Percentiles rank a stretch among this genome's conserved stretches.
phyloP scores from a whole-genome alignment of 345 rosid genomes.

The Hibiscus trionum region DNA sequence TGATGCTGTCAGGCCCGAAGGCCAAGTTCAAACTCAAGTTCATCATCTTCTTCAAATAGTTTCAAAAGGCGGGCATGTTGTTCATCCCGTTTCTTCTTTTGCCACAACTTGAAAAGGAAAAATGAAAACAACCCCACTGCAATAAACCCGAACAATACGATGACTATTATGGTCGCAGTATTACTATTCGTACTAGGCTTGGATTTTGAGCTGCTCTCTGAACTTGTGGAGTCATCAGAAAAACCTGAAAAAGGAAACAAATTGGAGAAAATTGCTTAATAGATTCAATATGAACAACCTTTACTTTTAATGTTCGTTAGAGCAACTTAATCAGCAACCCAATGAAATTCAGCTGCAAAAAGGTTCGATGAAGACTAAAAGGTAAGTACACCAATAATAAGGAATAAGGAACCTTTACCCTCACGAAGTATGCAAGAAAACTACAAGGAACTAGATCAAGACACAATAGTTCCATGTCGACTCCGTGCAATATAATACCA shows the following conservation, averaged over 20 bases:
- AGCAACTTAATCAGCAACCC: neutral
- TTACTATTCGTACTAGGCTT: slow-evolving; percentile 29
- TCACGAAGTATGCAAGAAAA: neutral
- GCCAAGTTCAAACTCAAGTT: slow-evolving; percentile 96
- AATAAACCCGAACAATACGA: slow-evolving; percentile 44
- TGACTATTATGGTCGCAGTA: slow-evolving; percentile 41
- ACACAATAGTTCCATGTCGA: neutral
- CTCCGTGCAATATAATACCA: neutral
- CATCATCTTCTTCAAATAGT: slow-evolving; percentile 96
- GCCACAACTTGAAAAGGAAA: slow-evolving; percentile 82
- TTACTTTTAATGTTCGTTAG: neutral
- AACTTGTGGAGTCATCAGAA: slow-evolving; percentile 37
- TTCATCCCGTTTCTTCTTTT: slow-evolving; percentile 94
- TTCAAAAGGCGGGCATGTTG: slow-evolving; percentile 90
- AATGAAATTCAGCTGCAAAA: neutral
- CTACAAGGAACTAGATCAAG: neutral
- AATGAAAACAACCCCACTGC: slow-evolving; percentile 47
- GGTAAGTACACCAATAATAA: neutral
- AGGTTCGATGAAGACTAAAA: neutral
- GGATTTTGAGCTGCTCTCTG: slow-evolving; percentile 29
- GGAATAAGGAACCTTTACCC: neutral
- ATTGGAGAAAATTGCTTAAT: neutral
- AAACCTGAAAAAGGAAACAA: slow-evolving; percentile 32
- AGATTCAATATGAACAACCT: neutral
- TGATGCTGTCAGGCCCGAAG: slow-evolving; percentile 52